Evolutionary conservation across 768 basidiomycete species (phyloP).

Genomic region (Suillus tomentosus): DNA sequence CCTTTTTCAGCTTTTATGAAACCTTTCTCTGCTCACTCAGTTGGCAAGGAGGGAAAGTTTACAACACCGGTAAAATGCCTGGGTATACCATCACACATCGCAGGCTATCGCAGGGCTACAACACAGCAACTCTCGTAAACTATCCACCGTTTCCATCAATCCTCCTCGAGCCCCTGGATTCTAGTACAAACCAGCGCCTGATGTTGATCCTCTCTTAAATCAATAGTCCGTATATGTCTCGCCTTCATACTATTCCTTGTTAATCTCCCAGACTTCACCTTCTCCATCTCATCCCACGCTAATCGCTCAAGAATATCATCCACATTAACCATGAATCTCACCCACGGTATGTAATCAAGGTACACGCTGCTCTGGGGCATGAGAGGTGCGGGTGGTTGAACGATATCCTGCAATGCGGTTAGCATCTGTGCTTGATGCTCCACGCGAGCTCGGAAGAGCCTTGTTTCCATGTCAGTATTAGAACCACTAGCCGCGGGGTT

Average conservation of each 20-base stretch:
- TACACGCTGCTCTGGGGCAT: conserved; percentile 50
- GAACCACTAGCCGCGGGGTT: conserved; percentile 31
- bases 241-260: conserved; percentile 60
- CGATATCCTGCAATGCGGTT: conserved; percentile 49
- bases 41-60: conserved; percentile 13
- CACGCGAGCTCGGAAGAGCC: conserved; percentile 43
- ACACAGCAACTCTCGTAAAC: conserved; percentile 12
- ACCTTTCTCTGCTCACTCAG: conserved; percentile 15
- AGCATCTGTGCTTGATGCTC: conserved; percentile 44
- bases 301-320: conserved; percentile 52
- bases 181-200: conserved; percentile 31
- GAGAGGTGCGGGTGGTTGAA: conserved; percentile 43
- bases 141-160: conserved; percentile 5
- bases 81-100: conserved; percentile 12
- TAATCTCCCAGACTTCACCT: conserved; percentile 38
- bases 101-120: conserved; percentile 10
- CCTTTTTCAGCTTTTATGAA: conserved; percentile 13
- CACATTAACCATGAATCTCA: conserved; percentile 60
- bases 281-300: conserved; percentile 36
- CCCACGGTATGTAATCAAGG: conserved; percentile 71
- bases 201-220: conserved; percentile 40
- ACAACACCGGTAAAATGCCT: conserved; percentile 10
- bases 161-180: conserved; percentile 13
- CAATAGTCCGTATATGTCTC: conserved; percentile 47
- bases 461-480: conserved; percentile 18